Base-by-base conservation (phyloP, 805 yeast species). In the Lipomyces yamanashiensis region DNA sequence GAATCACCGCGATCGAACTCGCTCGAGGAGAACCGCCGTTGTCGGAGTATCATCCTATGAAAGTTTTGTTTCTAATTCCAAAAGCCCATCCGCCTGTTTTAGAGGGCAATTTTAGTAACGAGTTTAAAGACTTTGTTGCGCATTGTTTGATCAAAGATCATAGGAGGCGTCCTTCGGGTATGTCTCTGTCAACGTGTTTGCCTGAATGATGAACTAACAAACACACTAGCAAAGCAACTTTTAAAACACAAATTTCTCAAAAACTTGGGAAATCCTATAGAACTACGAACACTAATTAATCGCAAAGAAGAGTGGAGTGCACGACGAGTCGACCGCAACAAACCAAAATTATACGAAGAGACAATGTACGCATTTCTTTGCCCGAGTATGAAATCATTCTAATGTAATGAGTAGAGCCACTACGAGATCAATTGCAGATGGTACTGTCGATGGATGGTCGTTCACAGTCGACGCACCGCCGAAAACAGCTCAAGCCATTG, bases 101-200 rank as follows among this genome's bases (percentile, higher is more conserved):
- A 60, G 72, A 71, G 39, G 76, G 75, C 6, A 65, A 68, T 21
- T 80, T 74, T 61, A 76, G 86, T 2, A 67, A 71, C n/a, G 80
- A 82, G 17, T 89, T 89, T 68, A 85, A 85, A 68, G 87, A 84
- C 70, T 93, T 95, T 76, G 85, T 91, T 23, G 74, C 76, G 33
- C 75, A 75, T 59, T 93, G 98, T 75, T 80, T 95, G 58, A 84
- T 85, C 45, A 89, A 86, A 74, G 85, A 87, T 66, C 92, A 96
- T 34, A 74, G 74, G 13, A 76, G 80, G 51, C 79, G 99, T 63
- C 89, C 93, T 0, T 80, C 82, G 15, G 64, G 64, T 61, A 51
- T 36, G 54, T 15, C n/a, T 36, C 21, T 43, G 13, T 12, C 5
- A 19, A 8, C 10, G 6, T 44, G 12, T 8, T 6, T n/a, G 13